Percentiles rank a stretch among this genome's conserved stretches.
These are phyloP conservation scores for Royoungia palumana DNA, from an alignment of 768 basidiomycete genomes.

Conservation along the genomic window DNA sequence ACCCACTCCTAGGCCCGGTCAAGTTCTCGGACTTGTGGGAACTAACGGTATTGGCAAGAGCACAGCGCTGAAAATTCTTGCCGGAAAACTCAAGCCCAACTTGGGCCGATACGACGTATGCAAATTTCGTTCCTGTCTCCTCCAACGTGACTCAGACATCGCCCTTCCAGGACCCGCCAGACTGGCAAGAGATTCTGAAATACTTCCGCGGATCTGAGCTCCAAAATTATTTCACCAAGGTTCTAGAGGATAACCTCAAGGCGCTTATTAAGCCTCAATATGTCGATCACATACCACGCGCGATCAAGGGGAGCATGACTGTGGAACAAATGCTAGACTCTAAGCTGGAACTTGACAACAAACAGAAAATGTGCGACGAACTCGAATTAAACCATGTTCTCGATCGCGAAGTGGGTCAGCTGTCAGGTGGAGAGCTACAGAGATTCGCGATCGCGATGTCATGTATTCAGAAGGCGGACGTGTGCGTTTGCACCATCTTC, in stretches of 20 bases:
- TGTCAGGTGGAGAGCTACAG: conserved; percentile 97
- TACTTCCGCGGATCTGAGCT: conserved; percentile 98
- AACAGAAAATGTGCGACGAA: conserved; percentile 78
- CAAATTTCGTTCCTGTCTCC: conserved; percentile 5
- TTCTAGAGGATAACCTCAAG: conserved; percentile 97
- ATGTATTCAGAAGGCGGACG: conserved; percentile 91
- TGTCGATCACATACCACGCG: conserved; percentile 96
- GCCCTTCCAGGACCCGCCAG: conserved; percentile 78
- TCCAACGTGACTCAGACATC: neutral
- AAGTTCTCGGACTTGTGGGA: conserved; percentile 97
- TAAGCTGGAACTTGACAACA: conserved; percentile 87
- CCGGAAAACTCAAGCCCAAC: conserved; percentile 97
- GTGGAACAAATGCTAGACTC: conserved; percentile 90
- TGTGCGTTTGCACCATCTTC: conserved; percentile 51
- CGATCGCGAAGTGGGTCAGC: conserved; percentile 76
- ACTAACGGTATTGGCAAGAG: conserved; percentile 99
- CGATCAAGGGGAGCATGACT: conserved; percentile 86
- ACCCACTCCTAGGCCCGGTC: conserved; percentile 94
- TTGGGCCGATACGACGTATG: conserved; percentile 92
- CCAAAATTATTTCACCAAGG: conserved; percentile 99
- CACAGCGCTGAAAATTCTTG: conserved; percentile 94
- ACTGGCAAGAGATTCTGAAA: conserved; percentile 98
- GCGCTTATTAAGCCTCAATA: conserved; percentile 99
- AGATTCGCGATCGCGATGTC: conserved; percentile 98
- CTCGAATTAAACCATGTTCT: conserved; percentile 87